Base-by-base conservation (phyloP, 306 rosid species). In the Lagenaria siceraria region DNA sequence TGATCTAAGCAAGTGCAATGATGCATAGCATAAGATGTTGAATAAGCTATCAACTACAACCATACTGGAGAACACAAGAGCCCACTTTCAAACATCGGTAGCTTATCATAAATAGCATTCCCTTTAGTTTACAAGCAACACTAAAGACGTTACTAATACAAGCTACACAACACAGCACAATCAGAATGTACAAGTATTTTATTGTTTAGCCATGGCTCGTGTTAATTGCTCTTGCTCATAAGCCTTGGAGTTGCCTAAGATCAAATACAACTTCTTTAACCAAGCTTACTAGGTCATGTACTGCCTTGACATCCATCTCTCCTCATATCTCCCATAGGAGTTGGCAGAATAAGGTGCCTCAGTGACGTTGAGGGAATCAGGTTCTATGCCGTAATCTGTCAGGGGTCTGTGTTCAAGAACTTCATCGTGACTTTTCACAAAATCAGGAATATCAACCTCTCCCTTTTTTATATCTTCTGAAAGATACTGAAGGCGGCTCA, bases 321-420 rank as follows among this genome's bases (percentile, higher is more conserved):
- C 87, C 79, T 92, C 93, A 31, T 83, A 82, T 77, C 91, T 89
- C 80, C 88, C 96, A 77, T 84, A 84, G 48, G 98, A 82, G 85
- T 76, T 85, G 13, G 89, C 78, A 4, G 87, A n/a, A n/a, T 95
- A 70, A 10, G 97, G 91, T 25, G 72, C 84, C 88, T 84, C 93
- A n/a, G 64, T 10, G 69, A 90, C 46, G 76, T 90, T 90, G 80
- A 87, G 86, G 74, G 96, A 87, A 76, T 95, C 93, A 0, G 97
- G 98, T 77, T 92, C 97, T 11, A 95, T 92, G 70, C 98, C 97
- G 51, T 95, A 95, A 88, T 95, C 98, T 73, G 98, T 92, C 46
- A 95, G 89, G 14, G 98, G 97, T 79, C 97, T 86, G 77, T 90
- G 82, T 87, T 95, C 98, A 31, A 95, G 86, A 81, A 95, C 63